Evolutionary conservation across 352 stramenopile genomes (phyloP), one percentile per base, ranked within the genome.

Genomic region (Phytophthora sp.): DNA sequence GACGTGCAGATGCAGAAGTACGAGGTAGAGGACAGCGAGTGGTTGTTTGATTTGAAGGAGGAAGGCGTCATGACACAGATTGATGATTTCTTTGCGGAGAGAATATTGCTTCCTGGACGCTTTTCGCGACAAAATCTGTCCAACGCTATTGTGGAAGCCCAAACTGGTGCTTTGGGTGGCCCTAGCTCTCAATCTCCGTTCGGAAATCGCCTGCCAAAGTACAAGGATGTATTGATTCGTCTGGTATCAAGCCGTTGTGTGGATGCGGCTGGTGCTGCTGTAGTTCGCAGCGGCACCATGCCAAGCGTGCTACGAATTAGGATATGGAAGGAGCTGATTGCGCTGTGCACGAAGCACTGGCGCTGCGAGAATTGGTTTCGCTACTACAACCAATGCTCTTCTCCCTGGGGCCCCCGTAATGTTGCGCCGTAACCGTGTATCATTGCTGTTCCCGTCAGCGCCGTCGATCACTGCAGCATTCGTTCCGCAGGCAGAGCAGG

Each of bases 281-380:
- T 24, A 34, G 32, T 63, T n/a, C 51, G 73, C 8, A 67, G 38
- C 50, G 66, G 52, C 18, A 61, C 53, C 27, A 24, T 74, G 0
- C 69, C 72, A 1, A 72, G 54, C 51, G 26, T 77, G 1, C 32
- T 79, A 28, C 83, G 83, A 13, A 80, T 91, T 41, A 28, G 57
- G 5, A 72, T 89, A 6, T 92, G 83, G 83, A 85, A 87, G 35
- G 72, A 75, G 10, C 72, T 92, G 12, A 75, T 92, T 26, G 73
- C 82, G 3, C 60, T 91, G 15, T 93, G 84, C 43, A 86, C 75
- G 5, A 89, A 90, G 62, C 75, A 89, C 54, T 93, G 84, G 84
- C 69, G 74, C 3, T 79, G 65, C 11, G 84, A 91, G 55, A 87
- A 86, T 93, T 37, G 84, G 84, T 2, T 90, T 93, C 53, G 81